Base-by-base conservation (phyloP, 106 monocot genomes). In the Chionographis japonica region DNA sequence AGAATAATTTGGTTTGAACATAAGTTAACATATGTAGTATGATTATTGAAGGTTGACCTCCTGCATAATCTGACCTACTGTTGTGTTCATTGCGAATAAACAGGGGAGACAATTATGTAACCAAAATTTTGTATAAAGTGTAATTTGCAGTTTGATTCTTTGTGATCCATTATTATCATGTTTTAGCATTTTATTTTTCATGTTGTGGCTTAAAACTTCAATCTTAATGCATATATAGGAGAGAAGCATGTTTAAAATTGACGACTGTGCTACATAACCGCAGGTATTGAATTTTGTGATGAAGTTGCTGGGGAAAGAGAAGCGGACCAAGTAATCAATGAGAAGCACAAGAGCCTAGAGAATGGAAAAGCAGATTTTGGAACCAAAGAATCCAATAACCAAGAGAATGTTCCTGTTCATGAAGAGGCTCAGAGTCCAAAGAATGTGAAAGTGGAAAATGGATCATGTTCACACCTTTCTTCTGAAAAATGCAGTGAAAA, bases 201-300 rank as follows among this genome's bases (percentile, higher is more conserved):
- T 19, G 14, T 60, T 42, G 50, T 42, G 12, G 12, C 35, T 39
- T 65, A 67, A 36, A 14, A 67, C 4, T 51, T n/a, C 46, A 16
- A 17, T 0, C 4, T 37, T 18, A 41, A 13, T 9, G 52, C 8
- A 40, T 46, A n/a, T 17, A 19, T 38, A 12, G 3, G 53, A 35
- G 1, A 5, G 51, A 55, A 35, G 2, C n/a, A 35, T 9, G 19
- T 38, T 50, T 36, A 16, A 43, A 53, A 17, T 16, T 5, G 37
- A 2, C 8, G 20, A 4, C 12, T 5, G 35, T 43, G n/a, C 39
- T 64, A 15, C 35, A 19, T 60, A 52, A 4, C 17, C 70, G 57
- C 73, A 81, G 81, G 66, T 59, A 35, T 12, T 17, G 27, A 41
- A 61, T 19, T 39, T 35, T 35, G 50, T 36, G 67, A 62, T 68